Conservation (phyloP, 306 rosid genomes). For the Malus asiatica region DNA sequence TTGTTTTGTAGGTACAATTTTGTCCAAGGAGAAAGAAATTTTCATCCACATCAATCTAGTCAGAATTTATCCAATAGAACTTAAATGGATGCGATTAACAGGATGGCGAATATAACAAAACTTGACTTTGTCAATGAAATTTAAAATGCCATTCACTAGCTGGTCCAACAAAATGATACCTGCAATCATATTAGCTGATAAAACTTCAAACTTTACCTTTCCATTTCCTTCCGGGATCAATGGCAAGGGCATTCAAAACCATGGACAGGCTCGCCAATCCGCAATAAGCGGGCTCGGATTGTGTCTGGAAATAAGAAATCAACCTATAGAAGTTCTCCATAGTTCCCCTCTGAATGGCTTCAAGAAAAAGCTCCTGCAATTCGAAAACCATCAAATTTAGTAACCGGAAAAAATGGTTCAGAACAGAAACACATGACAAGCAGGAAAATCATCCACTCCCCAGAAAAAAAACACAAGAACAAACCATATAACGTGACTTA, state of each 20-base stretch:
- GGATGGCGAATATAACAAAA: neutral
- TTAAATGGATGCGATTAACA: neutral
- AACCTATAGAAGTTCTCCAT: slow-evolving; percentile 85
- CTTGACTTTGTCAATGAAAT: neutral
- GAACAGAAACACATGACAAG: neutral
- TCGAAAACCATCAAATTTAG: neutral
- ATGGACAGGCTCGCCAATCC: slow-evolving; percentile 88
- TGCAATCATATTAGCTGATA: neutral
- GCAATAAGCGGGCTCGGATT: slow-evolving; percentile 87
- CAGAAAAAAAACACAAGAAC: too few species aligned
- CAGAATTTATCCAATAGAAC: neutral
- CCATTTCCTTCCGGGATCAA: slow-evolving; percentile 96
- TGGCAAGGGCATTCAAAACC: slow-evolving; percentile 91
- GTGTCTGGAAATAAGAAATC: slow-evolving; percentile 80
- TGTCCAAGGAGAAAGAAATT: too few species aligned
- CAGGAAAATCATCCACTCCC: neutral
- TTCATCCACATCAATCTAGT: neutral
- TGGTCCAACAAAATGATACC: neutral
- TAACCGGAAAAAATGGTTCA: neutral
- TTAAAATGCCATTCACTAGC: neutral
- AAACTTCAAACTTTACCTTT: slow-evolving; percentile 40
- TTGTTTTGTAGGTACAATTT: too few species aligned
- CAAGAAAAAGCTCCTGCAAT: slow-evolving; percentile 64
- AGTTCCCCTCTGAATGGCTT: slow-evolving; percentile 67
- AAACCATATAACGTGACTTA: neutral